phyloP scores from a whole-genome alignment of 2,329 filamentous ascomycete species.

The Elsinoe australis region DNA sequence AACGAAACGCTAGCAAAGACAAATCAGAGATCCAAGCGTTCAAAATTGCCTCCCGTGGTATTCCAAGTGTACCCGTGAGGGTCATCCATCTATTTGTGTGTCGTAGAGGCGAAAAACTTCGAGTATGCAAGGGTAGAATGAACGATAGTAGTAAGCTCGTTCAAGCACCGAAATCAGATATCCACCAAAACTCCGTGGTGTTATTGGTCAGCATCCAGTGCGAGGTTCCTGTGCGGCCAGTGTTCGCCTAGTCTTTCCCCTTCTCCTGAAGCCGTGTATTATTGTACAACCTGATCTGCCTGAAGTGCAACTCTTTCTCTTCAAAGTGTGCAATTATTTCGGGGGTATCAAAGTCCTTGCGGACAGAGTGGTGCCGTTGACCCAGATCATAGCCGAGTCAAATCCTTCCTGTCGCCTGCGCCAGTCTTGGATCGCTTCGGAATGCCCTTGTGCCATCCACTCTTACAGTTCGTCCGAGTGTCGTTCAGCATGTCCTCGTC shows the following conservation, averaged over 20 bases:
- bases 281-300: slow-evolving; percentile 12
- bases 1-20: not conserved
- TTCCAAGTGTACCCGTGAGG: not conserved
- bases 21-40: not conserved
- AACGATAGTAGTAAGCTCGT: not conserved
- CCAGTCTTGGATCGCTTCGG: slow-evolving; percentile 1
- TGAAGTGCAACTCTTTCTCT: not conserved
- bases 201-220: not conserved
- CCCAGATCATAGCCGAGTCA: not conserved
- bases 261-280: slow-evolving; percentile 13
- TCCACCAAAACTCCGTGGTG: slow-evolving; percentile 1
- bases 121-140: not conserved
- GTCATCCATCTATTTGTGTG: slow-evolving; percentile 12
- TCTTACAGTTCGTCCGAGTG: not conserved
- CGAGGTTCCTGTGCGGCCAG: slow-evolving; percentile 3
- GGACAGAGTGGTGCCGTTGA: not conserved
- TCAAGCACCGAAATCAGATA: slow-evolving; percentile 1
- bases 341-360: not conserved
- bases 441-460: slow-evolving; percentile 6
- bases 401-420: slow-evolving; percentile 12
- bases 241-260: slow-evolving; percentile 14
- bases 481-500: slow-evolving; percentile 15
- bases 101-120: not conserved
- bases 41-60: not conserved
- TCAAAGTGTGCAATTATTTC: not conserved